These are phyloP conservation scores for Thelonectria rubi DNA, from an alignment of 2,329 filamentous ascomycete species.

Conservation along the genomic window DNA sequence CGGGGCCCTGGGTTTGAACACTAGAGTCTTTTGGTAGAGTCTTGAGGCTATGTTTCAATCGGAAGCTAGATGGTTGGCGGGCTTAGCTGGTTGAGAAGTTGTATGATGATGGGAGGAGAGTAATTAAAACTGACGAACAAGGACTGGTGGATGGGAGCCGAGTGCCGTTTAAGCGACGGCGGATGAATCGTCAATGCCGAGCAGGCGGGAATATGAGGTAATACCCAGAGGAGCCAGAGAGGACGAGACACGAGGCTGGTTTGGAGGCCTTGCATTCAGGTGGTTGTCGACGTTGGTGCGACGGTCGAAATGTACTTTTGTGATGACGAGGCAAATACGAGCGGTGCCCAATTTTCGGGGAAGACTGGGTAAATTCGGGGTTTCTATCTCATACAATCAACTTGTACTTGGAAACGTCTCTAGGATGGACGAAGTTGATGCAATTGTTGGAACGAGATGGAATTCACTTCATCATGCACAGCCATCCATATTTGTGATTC, in stretches of 20 bases:
- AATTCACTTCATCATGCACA: too few species aligned
- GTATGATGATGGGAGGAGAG: background rate
- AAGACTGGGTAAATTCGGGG: too few species aligned
- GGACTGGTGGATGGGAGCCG: background rate
- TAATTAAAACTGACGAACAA: background rate
- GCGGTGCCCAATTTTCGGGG: too few species aligned
- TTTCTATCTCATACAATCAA: too few species aligned
- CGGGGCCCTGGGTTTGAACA: background rate
- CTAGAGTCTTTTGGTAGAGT: too few species aligned
- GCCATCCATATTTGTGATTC: too few species aligned
- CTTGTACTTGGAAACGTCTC: too few species aligned
- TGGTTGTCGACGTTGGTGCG: background rate
- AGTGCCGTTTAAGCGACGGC: constrained; percentile 19
- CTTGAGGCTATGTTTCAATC: constrained; percentile 6
- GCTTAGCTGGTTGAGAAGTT: background rate
- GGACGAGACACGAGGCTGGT: too few species aligned
- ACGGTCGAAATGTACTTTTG: background rate
- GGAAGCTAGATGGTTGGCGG: background rate
- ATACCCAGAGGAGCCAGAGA: too few species aligned
- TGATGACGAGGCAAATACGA: too few species aligned
- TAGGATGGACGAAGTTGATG: background rate
- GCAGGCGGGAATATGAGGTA: background rate
- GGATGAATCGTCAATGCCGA: constrained; percentile 18
- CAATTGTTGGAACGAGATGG: background rate
- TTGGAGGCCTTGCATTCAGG: background rate